phyloP scores from a whole-genome alignment of 2,329 filamentous ascomycete species.

The Bipolaris zeicola region DNA sequence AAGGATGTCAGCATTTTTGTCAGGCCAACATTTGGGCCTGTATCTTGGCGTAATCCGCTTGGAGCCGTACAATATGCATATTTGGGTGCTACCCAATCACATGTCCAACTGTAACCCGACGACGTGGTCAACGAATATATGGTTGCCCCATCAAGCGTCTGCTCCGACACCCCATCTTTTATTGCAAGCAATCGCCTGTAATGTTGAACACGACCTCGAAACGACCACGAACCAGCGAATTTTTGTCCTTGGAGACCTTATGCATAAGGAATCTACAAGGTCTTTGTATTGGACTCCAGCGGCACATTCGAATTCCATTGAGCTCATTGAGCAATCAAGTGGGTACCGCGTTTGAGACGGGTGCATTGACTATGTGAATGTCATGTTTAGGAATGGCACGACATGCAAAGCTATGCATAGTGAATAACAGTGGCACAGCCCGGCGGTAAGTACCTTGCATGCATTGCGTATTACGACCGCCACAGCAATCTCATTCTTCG shows the following conservation, averaged over 20 bases:
- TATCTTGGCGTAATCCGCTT: not conserved
- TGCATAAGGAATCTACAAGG: not conserved
- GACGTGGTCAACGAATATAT: not conserved
- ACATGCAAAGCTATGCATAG: no score
- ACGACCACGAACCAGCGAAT: not conserved
- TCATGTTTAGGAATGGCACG: not conserved
- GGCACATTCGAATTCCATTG: not conserved
- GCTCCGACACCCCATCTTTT: not conserved
- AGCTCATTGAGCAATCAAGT: not conserved
- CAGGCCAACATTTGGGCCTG: not conserved
- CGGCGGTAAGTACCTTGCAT: not conserved
- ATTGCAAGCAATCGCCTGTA: not conserved
- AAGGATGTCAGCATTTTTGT: not conserved
- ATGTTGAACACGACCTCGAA: not conserved
- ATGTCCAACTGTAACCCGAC: not conserved
- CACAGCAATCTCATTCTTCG: not conserved
- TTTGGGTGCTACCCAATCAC: not conserved
- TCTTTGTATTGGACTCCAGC: not conserved
- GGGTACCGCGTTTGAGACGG: not conserved
- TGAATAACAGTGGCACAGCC: not conserved
- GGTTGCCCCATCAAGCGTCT: slow-evolving; percentile 1
- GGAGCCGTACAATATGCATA: not conserved
- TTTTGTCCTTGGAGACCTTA: no score
- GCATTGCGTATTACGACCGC: not conserved
- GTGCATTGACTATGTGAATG: no score